Conservation (phyloP, 2,329 filamentous ascomycete genomes). For the Arthroderma sp. region DNA sequence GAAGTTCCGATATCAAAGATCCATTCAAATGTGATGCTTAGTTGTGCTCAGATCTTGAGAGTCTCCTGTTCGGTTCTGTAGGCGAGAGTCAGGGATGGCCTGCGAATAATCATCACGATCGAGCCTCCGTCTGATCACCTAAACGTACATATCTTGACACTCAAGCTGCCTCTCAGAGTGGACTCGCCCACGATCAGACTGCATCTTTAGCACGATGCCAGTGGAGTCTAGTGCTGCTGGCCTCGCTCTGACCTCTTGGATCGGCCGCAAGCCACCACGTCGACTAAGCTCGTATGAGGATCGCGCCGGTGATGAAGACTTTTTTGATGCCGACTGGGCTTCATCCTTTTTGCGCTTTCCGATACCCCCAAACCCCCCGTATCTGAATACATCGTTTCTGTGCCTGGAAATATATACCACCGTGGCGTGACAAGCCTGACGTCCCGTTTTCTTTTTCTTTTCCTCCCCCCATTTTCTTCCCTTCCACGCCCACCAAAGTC, state of each 20-base stretch:
- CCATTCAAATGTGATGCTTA: too few species aligned
- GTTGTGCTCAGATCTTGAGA: too few species aligned
- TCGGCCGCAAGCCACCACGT: not conserved
- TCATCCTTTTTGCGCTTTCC: not conserved
- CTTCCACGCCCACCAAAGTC: too few species aligned
- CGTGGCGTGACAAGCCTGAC: not conserved
- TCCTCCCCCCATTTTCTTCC: not conserved
- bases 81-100: too few species aligned
- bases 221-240: not conserved
- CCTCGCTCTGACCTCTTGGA: not conserved
- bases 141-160: too few species aligned
- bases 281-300: not conserved
- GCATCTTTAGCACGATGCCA: not conserved
- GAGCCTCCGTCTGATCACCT: too few species aligned
- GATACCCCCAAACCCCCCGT: not conserved
- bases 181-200: not conserved
- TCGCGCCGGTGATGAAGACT: not conserved
- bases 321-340: not conserved
- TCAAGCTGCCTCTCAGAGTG: not conserved
- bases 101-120: too few species aligned
- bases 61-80: too few species aligned
- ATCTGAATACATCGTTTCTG: not conserved
- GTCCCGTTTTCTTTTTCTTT: not conserved
- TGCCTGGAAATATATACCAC: not conserved
- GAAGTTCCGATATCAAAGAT: too few species aligned